These are phyloP conservation scores for Vitis cinerea DNA, from an alignment of 164 flowering plant species.

Conservation along the genomic window DNA sequence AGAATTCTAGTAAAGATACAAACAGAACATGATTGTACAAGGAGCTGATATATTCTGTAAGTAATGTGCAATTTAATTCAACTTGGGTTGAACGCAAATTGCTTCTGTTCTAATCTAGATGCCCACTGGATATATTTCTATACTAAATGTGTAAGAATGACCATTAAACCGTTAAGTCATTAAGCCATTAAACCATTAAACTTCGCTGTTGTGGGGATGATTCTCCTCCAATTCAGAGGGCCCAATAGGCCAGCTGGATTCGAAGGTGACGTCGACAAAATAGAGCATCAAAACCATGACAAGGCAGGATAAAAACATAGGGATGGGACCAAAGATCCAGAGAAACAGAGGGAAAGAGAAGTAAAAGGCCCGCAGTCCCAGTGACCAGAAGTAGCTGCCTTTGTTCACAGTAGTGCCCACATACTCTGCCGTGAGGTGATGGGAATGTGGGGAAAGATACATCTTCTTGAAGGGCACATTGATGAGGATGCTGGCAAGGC, in stretches of 20 bases:
- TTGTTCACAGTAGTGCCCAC: conserved; percentile 7
- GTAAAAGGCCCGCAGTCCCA: conserved; percentile 11
- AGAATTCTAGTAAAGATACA: too few relatives aligned
- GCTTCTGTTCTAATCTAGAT: too few relatives aligned
- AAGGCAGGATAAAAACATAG: conserved; percentile 8
- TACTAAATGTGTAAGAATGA: too few relatives aligned
- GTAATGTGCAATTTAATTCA: too few relatives aligned
- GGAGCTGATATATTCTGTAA: too few relatives aligned
- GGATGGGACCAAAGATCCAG: conserved; percentile 16
- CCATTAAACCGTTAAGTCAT: too few relatives aligned
- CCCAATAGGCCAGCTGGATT: neutral
- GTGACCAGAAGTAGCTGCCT: conserved; percentile 14
- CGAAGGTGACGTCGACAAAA: conserved; percentile 6
- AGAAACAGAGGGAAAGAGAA: conserved; percentile 14
- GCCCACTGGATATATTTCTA: too few relatives aligned
- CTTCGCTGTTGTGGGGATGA: too few relatives aligned
- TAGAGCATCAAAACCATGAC: conserved; percentile 6
- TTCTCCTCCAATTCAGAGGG: neutral
- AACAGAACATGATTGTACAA: too few relatives aligned
- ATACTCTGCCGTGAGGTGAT: neutral
- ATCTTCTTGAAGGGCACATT: conserved; percentile 6
- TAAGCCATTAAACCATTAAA: too few relatives aligned
- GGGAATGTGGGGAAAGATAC: neutral
- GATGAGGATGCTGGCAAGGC: conserved; percentile 14
- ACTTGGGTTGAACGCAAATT: too few relatives aligned